Evolutionary conservation across 768 basidiomycete genomes (phyloP), one percentile per base, ranked within the genome.

Genomic region (Wakefieldia striispora): DNA sequence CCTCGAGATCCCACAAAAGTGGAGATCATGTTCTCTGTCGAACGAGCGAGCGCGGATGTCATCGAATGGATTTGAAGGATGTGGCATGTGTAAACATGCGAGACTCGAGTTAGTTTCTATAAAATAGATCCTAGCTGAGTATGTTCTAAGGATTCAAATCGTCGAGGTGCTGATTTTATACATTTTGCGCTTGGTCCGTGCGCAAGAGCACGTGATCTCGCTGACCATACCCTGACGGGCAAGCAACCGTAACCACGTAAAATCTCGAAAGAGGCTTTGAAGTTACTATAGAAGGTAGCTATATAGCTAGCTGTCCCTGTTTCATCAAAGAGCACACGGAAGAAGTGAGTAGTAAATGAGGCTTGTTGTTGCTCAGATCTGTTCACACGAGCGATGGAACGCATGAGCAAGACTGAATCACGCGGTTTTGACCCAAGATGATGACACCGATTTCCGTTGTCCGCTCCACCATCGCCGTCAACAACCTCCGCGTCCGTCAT

Each of bases 81-180:
- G 78, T 65, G 81, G 81, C 82, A 84, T 81, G 80, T 76, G 74
- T 83, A 82, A 81, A 83, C 80, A 82, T 84, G 82, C 83, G 78
- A 82, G 80, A 84, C 81, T 81, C 81, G 80, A 70, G 82, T 83
- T 79, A 82, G 81, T 81, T 80, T 79, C 82, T 84, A 81, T 83
- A 82, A 64, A 83, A 84, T 79, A 84, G 82, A 84, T 83, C 82
- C 82, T 84, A 80, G 78, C 80, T 80, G 82, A 83, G 82, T 84
- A 83, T 83, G 81, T 82, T 83, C 82, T 84, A 57, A 72, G 62
- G 80, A 72, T 66, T 61, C 58, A 58, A 13, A 0, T 19, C 45
- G 50, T 39, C 14, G 27, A 29, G 1, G 1, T 31, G 1, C 40
- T 33, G 58, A 40, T 54, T 78, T 67, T 77, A 72, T 72, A 71